Conservation (phyloP, 192 early-diverging fungal species). For the Jimgerdemannia flammicorona region DNA sequence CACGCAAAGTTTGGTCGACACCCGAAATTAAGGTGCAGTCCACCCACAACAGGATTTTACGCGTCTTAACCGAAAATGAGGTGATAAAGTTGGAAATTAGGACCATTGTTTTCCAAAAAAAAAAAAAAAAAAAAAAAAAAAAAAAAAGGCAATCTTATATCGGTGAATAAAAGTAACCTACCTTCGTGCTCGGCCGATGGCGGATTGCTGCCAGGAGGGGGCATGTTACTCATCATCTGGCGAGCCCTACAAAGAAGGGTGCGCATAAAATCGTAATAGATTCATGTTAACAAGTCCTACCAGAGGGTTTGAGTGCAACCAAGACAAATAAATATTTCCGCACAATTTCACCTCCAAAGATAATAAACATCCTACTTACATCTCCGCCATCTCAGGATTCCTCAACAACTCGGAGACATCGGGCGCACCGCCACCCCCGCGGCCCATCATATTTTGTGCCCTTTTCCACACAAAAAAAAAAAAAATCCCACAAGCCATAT, state of each 20-base stretch:
- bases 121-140: conserved; percentile 9
- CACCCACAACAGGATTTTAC: too few species aligned
- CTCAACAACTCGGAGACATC: conserved; percentile 63
- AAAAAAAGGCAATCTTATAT: too few species aligned
- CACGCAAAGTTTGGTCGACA: too few species aligned
- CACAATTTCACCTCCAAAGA: neutral
- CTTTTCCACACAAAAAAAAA: conserved; percentile 47
- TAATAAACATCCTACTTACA: conserved; percentile 24
- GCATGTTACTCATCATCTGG: conserved; percentile 36
- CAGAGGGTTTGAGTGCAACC: too few species aligned
- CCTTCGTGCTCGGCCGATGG: conserved; percentile 1
- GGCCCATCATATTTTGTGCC: conserved; percentile 77
- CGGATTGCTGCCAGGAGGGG: conserved; percentile 22
- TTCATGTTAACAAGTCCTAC: neutral
- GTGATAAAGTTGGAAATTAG: neutral
- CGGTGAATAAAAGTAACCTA: too few species aligned
- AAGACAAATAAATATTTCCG: too few species aligned
- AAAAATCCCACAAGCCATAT: neutral
- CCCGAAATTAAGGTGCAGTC: too few species aligned
- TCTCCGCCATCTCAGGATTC: conserved; percentile 63
- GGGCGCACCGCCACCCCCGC: conserved; percentile 52
- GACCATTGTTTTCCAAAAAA: too few species aligned
- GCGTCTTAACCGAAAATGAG: too few species aligned
- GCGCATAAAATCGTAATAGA: too few species aligned
- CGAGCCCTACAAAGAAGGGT: conserved; percentile 32